These are phyloP conservation scores for Vaccinium macrocarpon DNA, from an alignment of 148 eudicot species.

Conservation along the genomic window DNA sequence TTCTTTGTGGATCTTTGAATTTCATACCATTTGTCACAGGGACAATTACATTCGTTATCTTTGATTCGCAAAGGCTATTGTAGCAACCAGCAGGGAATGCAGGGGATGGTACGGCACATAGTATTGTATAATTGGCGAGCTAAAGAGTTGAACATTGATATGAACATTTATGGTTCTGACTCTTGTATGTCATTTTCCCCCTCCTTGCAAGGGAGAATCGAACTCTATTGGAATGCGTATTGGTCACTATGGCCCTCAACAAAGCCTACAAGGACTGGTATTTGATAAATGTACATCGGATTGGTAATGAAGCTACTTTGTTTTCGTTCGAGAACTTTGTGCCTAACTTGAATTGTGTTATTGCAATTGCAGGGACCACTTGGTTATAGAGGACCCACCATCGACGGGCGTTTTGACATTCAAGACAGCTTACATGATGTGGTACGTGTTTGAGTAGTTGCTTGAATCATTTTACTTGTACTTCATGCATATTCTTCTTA, in stretches of 20 bases:
- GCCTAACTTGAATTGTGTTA: not conserved
- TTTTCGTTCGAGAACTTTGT: not conserved
- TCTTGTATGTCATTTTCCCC: not conserved
- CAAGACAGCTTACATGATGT: conserved; percentile 16
- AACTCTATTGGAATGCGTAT: conserved; percentile 9
- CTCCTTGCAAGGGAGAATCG: conserved; percentile 9
- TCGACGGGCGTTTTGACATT: conserved; percentile 16
- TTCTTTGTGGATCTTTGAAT: not conserved
- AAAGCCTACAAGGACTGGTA: conserved; percentile 28
- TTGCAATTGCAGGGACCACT: conserved; percentile 25
- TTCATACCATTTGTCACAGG: not conserved
- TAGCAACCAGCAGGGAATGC: conserved; percentile 18
- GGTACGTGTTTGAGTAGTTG: not conserved
- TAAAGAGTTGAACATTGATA: not conserved
- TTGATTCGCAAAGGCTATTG: conserved; percentile 13
- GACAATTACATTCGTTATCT: conserved; percentile 4
- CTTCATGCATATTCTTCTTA: not conserved
- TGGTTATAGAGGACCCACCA: conserved; percentile 17
- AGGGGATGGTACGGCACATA: conserved; percentile 18
- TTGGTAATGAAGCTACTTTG: not conserved
- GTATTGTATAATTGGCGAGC: not conserved
- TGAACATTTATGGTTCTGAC: not conserved
- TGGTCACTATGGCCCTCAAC: conserved; percentile 20
- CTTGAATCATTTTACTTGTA: not conserved
- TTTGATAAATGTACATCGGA: not conserved